Evolutionary conservation across 371 early-diverging fungal genomes (phyloP).

Genomic region (Mortierella sp.): DNA sequence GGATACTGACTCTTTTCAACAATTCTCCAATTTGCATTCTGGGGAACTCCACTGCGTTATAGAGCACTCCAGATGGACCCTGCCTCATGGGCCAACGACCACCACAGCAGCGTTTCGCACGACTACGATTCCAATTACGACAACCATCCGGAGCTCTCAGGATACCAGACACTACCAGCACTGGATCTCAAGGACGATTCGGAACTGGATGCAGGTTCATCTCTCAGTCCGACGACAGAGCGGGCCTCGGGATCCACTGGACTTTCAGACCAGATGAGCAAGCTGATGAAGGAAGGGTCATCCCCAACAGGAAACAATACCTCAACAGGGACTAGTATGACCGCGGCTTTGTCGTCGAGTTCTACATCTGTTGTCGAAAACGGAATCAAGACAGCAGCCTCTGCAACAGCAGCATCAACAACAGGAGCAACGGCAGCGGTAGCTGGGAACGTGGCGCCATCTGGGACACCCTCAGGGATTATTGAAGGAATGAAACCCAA

Average conservation of each 20-base stretch:
- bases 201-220: slow-evolving; percentile 38
- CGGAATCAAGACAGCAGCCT: too few species aligned
- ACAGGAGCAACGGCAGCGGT: background rate
- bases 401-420: background rate
- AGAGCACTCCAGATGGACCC: slow-evolving; percentile 55
- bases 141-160: slow-evolving; percentile 48
- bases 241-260: background rate
- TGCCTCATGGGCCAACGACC: slow-evolving; percentile 39
- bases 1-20: too few species aligned
- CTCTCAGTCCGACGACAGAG: slow-evolving; percentile 21
- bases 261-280: slow-evolving; percentile 2
- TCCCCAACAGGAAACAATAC: background rate
- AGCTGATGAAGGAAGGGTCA: slow-evolving; percentile 1
- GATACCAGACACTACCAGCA: slow-evolving; percentile 55
- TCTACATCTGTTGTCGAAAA: background rate
- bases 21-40: background rate
- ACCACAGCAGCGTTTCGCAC: slow-evolving; percentile 20
- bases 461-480: slow-evolving; percentile 7
- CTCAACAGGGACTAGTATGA: background rate
- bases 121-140: slow-evolving; percentile 47
- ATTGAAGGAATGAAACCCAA: slow-evolving; percentile 53
- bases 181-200: slow-evolving; percentile 49
- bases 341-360: too few species aligned
- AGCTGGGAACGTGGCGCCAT: background rate
- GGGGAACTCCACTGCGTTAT: background rate